These are phyloP conservation scores for Pleurotus sapidus DNA, from an alignment of 768 basidiomycete genomes.

Conservation along the genomic window DNA sequence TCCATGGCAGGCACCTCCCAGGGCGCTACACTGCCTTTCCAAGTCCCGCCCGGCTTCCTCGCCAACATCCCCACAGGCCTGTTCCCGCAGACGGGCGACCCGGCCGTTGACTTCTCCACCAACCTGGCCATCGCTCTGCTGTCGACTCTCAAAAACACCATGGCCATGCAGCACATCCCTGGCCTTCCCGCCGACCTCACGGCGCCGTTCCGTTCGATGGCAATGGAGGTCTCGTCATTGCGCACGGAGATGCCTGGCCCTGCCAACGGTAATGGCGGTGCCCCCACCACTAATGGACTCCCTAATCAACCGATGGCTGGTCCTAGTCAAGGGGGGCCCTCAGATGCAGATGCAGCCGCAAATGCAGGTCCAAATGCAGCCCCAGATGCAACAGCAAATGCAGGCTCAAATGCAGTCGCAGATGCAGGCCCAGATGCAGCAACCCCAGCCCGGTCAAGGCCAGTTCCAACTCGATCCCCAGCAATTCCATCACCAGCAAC, in stretches of 20 bases:
- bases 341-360: neutral
- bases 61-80: neutral
- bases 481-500: neutral
- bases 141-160: conserved; percentile 6
- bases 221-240: conserved; percentile 13
- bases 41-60: neutral
- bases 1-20: neutral
- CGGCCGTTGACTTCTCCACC: conserved; percentile 8
- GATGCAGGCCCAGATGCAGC: neutral
- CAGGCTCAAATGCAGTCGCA: neutral
- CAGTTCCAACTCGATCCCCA: neutral
- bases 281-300: neutral
- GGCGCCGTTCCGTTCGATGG: neutral
- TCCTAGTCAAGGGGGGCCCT: neutral
- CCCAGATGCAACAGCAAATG: neutral
- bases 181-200: neutral
- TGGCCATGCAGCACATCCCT: conserved; percentile 5
- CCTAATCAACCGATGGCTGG: neutral
- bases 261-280: neutral
- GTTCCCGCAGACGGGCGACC: conserved; percentile 7
- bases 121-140: conserved; percentile 6
- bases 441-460: neutral
- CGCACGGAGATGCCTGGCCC: conserved; percentile 12
- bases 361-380: neutral
- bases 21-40: neutral